Conservation (phyloP, 2,329 filamentous ascomycete genomes). For the Penicillium capsulatum region DNA sequence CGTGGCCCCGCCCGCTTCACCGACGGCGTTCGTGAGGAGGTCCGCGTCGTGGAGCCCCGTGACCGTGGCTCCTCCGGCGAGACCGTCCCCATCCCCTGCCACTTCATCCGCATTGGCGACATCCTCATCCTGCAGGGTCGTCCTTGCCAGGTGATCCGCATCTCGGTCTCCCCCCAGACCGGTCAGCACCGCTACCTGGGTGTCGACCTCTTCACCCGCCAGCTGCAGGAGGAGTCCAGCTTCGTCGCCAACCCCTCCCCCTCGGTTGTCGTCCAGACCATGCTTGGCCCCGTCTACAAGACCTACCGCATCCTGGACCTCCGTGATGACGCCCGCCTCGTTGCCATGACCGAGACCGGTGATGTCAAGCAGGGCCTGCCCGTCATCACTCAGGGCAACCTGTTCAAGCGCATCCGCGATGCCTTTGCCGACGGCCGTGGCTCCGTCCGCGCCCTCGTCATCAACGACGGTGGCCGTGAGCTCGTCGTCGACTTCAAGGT, state of each 20-base stretch:
- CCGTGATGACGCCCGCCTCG: conserved; percentile 73
- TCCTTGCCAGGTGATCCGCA: conserved; percentile 99
- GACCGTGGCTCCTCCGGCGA: conserved; percentile 55
- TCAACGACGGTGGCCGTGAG: conserved; percentile 88
- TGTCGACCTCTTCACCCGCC: conserved; percentile 99
- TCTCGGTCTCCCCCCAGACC: conserved; percentile 95
- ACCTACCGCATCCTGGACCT: conserved; percentile 99
- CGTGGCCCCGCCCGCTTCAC: conserved; percentile 44
- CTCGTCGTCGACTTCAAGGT: conserved; percentile 99
- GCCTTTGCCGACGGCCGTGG: conserved; percentile 90
- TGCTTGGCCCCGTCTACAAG: conserved; percentile 99
- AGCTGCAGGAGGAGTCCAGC: conserved; percentile 96
- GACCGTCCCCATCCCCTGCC: conserved; percentile 96
- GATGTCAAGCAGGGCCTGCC: conserved; percentile 95
- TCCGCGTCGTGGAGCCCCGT: conserved; percentile 52
- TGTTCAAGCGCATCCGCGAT: conserved; percentile 73
- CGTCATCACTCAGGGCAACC: conserved; percentile 90
- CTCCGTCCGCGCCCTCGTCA: conserved; percentile 90
- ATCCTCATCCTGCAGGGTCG: conserved; percentile 98
- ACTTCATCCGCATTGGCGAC: conserved; percentile 99
- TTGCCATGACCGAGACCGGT: conserved; percentile 98
- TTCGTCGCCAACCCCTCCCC: conserved; percentile 96
- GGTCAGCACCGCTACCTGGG: conserved; percentile 99
- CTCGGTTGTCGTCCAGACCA: conserved; percentile 97
- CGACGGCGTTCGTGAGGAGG: conserved; percentile 43